These are phyloP conservation scores for Cercis canadensis DNA, from an alignment of 306 rosid genomes.

Conservation along the genomic window DNA sequence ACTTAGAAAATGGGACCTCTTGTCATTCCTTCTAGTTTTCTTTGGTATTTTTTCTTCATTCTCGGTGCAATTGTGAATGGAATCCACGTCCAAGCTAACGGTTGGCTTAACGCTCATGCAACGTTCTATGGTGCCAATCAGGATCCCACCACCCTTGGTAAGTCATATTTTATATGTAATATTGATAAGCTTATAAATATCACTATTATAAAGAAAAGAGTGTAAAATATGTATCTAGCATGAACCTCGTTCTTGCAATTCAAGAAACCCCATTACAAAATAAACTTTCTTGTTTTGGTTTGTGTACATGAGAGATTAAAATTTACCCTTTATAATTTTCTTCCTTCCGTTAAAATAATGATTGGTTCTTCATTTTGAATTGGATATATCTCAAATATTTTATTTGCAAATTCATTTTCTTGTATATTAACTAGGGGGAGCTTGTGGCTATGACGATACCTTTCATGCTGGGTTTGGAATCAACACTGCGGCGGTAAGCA, in stretches of 20 bases:
- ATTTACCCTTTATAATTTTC: no score
- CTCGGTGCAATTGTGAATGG: conserved; percentile 34
- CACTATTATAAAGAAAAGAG: no score
- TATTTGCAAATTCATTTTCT: background rate
- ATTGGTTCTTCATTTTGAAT: background rate
- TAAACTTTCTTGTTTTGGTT: no score
- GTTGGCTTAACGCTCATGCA: conserved; percentile 86
- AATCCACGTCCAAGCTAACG: conserved; percentile 42
- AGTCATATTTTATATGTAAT: no score
- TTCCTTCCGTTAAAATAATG: no score
- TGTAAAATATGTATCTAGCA: no score
- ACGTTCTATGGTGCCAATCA: conserved; percentile 82
- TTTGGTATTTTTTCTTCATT: conserved; percentile 37
- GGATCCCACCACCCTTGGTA: conserved; percentile 74
- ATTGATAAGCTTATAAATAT: no score
- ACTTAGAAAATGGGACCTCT: conserved; percentile 42
- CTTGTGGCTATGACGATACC: conserved; percentile 80
- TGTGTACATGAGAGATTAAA: no score
- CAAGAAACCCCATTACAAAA: no score
- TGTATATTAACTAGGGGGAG: conserved; percentile 62
- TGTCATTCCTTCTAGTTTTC: conserved; percentile 33
- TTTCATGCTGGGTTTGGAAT: conserved; percentile 82
- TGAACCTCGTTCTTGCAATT: no score
- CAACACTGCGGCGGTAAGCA: conserved; percentile 81
- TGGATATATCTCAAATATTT: background rate